phyloP scores from a whole-genome alignment of 345 rosid species.

The Trapa bicornis region DNA sequence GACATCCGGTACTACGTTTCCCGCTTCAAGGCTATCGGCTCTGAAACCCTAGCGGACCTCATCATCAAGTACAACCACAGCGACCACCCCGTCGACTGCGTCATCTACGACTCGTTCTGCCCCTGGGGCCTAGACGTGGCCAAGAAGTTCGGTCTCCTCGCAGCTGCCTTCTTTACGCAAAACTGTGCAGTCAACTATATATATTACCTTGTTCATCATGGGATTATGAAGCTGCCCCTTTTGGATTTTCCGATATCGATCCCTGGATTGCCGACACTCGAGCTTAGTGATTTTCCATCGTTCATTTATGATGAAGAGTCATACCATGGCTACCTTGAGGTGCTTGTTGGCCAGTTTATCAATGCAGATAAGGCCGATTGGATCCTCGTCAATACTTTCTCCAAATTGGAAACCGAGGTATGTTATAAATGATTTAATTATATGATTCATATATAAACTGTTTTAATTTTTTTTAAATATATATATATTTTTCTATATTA shows the following conservation, averaged over 20 bases:
- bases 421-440: background rate
- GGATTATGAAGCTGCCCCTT: conserved; percentile 31
- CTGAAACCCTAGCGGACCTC: conserved; percentile 33
- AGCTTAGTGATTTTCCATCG: conserved; percentile 45
- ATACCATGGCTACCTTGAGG: conserved; percentile 39
- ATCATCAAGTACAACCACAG: conserved; percentile 22
- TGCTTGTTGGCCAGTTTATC: conserved; percentile 39
- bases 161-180: conserved; percentile 61
- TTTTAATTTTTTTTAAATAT: no score
- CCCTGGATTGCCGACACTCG: conserved; percentile 29
- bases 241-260: conserved; percentile 13
- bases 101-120: conserved; percentile 51
- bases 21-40: conserved; percentile 26
- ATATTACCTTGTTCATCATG: conserved; percentile 27
- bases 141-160: conserved; percentile 31
- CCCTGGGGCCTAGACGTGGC: conserved; percentile 64
- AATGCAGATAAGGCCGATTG: conserved; percentile 33
- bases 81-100: conserved; percentile 28
- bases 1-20: conserved; percentile 22
- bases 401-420: conserved; percentile 39
- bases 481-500: no score
- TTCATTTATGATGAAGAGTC: conserved; percentile 28
- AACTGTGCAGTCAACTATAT: conserved; percentile 46
- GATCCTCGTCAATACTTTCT: conserved; percentile 32
- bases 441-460: no score